Conservation (phyloP, 2,329 filamentous ascomycete genomes). For the Furcasterigmium furcatum region DNA sequence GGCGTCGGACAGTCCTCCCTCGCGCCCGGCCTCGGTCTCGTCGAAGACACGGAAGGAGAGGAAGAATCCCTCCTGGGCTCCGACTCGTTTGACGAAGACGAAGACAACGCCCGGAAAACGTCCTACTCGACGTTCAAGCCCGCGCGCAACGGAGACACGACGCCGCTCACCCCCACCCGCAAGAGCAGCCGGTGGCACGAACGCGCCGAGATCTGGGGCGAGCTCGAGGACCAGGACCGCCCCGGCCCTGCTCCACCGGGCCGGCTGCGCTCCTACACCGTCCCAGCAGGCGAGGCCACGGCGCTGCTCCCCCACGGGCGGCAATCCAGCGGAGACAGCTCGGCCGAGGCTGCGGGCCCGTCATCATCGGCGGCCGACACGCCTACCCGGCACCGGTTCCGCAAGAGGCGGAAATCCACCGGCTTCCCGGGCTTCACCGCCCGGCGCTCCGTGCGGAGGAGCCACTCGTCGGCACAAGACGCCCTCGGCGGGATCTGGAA, state of each 20-base stretch:
- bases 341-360: constrained; percentile 12
- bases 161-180: constrained; percentile 34
- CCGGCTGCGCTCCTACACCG: constrained; percentile 44
- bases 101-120: constrained; percentile 29
- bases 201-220: constrained; percentile 80
- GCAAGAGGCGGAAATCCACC: constrained; percentile 53
- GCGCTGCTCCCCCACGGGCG: constrained; percentile 28
- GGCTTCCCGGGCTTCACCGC: constrained; percentile 61
- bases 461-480: constrained; percentile 41
- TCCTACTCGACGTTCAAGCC: constrained; percentile 48
- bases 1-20: constrained; percentile 65
- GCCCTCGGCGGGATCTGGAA: constrained; percentile 50
- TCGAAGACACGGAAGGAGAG: constrained; percentile 65
- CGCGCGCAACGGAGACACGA: constrained; percentile 28
- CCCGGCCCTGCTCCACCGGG: constrained; percentile 30
- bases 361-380: constrained; percentile 9
- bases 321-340: constrained; percentile 15
- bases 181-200: constrained; percentile 58
- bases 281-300: constrained; percentile 39
- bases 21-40: constrained; percentile 77
- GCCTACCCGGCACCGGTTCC: constrained; percentile 17
- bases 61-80: constrained; percentile 53
- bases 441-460: constrained; percentile 37
- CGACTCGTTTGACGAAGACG: constrained; percentile 37
- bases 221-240: constrained; percentile 71